Base-by-base conservation (phyloP, 139 green algal species). In the Coelastrella sp. region DNA sequence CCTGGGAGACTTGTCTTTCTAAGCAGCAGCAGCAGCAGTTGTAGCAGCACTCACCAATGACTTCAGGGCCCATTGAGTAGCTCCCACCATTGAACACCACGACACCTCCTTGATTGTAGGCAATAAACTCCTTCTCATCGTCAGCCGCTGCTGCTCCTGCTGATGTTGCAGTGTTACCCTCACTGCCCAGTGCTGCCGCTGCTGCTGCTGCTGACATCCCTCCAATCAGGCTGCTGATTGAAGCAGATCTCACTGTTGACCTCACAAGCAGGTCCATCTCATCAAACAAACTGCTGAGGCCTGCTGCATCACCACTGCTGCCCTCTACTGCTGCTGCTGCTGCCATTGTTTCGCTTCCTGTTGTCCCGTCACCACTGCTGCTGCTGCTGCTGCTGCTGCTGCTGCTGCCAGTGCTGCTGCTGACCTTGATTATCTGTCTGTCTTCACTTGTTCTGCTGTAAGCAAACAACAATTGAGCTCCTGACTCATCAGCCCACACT, bases 41-140 rank as follows among this genome's bases (percentile, higher is more conserved):
- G 2, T 21, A 23, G 2, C 2, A 43, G 21, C 59, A 38, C 85
- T 27, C 74, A 93, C 90, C 90, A 9, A 92, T 88, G 50, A 85
- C 86, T 34, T 91, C 86, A 5, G 88, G 90, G 2, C 90, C 90
- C 11, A 89, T 81, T 1, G 86, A 92, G 84, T 93, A 93, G 66
- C 79, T 71, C 34, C 88, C 90, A 0, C 90, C 90, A 19, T 88
- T 79, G 43, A 93, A 93, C 19, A 93, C 50, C 41, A 93, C 86
- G 3, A 84, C 48, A 32, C 90, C 90, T 5, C 87, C 83, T 0
- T 2, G 67, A 67, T 93, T 93, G 82, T 86, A 90, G 4, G 25
- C 27, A 40, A 93, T 74, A 2, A 67, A 86, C 78, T 93, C 90
- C 19, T 84, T 74, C 21, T 93, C 90, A 43, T 88, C 71, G 34